Percentiles rank a stretch among this genome's conserved stretches.
Evolutionary conservation across 352 stramenopile species (phyloP).

Genomic region (Thalassiosira mediterranea): DNA sequence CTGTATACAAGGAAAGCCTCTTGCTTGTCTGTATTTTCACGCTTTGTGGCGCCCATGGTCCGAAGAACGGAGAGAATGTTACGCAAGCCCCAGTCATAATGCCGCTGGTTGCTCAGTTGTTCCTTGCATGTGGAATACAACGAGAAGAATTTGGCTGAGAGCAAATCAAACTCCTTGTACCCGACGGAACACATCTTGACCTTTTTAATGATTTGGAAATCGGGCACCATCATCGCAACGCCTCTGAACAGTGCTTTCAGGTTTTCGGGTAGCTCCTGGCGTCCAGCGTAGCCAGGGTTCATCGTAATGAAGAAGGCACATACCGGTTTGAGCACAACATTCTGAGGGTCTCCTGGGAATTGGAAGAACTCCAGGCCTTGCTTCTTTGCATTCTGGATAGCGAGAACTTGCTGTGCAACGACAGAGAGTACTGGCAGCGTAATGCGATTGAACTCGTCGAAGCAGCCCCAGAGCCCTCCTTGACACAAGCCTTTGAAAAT

Average conservation of each 20-base stretch:
- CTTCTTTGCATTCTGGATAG: constrained; percentile 98
- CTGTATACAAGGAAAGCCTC: constrained; percentile 95
- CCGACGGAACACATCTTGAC: constrained; percentile 95
- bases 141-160: constrained; percentile 95
- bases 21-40: constrained; percentile 91
- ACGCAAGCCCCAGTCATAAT: constrained; percentile 96
- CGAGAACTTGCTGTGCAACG: constrained; percentile 96
- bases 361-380: constrained; percentile 94
- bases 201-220: constrained; percentile 98
- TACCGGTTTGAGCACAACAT: constrained; percentile 93
- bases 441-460: constrained; percentile 99
- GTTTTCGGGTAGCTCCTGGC: constrained; percentile 98
- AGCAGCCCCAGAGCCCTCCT: constrained; percentile 96
- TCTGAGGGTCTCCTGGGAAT: constrained; percentile 97
- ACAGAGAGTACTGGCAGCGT: constrained; percentile 95
- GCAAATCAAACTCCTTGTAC: constrained; percentile 94
- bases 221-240: constrained; percentile 96
- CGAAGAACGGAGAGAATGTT: constrained; percentile 95
- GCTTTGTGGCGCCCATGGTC: constrained; percentile 94
- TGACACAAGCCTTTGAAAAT: constrained; percentile 98
- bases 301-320: constrained; percentile 99
- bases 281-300: constrained; percentile 98
- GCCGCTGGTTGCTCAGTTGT: constrained; percentile 92
- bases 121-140: constrained; percentile 94
- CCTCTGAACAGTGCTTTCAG: constrained; percentile 96